Evolutionary conservation across 768 basidiomycete genomes (phyloP), one percentile per base, ranked within the genome.

Genomic region (Suillus tomentosus): DNA sequence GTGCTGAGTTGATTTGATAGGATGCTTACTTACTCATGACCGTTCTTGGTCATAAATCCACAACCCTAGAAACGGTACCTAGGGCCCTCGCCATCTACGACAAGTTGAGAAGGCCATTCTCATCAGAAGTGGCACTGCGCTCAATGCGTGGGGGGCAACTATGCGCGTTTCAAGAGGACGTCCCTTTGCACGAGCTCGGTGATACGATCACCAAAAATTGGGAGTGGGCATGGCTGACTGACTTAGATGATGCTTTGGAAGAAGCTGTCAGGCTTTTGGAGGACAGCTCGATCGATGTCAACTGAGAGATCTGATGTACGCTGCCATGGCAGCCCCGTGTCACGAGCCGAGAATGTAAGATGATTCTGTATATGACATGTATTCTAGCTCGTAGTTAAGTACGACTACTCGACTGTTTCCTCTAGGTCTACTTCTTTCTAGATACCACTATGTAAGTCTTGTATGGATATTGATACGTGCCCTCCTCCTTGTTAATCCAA

Each of bases 391-490:
- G 47, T 5, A 37, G 36, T 56, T 22, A n/a, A n/a, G n/a, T n/a
- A 37, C 15, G 34, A 22, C 55, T 55, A 36, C 34, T 36, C n/a
- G 17, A 36, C 22, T 22, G n/a, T 57, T 57, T 24, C 37, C 24
- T 42, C 40, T 4, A 10, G 3, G 0, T 47, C 36, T 69, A 82
- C 72, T 81, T 82, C 79, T 79, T 83, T 67, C 71, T 77, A 19
- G 77, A 68, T 39, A 89, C 70, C 8, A 92, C 84, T 27, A 90
- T 80, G 58, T 79, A 80, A 5, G 87, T 88, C 73, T 84, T 83
- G 80, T 95, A 94, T 0, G 90, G 90, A 73, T 93, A 95, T 69
- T 90, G 83, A 72, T 95, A 96, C 10, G 85, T 74, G 0, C 93
- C 92, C 59, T 85, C 76, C 51, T 77, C 77, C 76, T 93, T 78